These are phyloP conservation scores for Echium plantagineum DNA, from an alignment of 257 asterid genomes.

Conservation along the genomic window DNA sequence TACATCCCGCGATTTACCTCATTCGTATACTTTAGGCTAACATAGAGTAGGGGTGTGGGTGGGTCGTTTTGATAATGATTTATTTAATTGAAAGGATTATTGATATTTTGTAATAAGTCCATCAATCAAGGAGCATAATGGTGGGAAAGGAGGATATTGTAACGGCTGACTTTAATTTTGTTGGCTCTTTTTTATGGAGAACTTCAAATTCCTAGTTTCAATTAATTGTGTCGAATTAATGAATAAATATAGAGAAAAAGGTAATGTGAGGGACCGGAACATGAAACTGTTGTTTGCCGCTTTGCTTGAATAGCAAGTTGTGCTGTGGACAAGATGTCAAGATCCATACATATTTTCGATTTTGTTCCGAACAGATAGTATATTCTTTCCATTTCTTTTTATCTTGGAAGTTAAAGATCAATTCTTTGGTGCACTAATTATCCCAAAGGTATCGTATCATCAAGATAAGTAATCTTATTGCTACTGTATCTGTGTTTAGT, in stretches of 20 bases:
- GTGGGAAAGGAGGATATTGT: conserved; percentile 17
- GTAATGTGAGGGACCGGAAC: not conserved
- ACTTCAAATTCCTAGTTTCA: too few species aligned
- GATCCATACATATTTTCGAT: not conserved
- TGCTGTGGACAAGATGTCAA: conserved; percentile 17
- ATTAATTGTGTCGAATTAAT: too few species aligned
- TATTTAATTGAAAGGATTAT: too few species aligned
- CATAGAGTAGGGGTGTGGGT: too few species aligned
- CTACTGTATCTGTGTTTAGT: too few species aligned
- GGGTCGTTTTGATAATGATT: too few species aligned
- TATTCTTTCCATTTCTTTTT: conserved; percentile 4
- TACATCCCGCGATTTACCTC: too few species aligned
- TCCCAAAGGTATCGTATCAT: too few species aligned
- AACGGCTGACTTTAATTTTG: not conserved
- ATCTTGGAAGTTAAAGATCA: not conserved
- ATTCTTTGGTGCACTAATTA: too few species aligned
- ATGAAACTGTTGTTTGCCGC: conserved; percentile 25
- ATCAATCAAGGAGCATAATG: conserved; percentile 33
- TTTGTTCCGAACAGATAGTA: not conserved
- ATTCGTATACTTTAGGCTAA: too few species aligned
- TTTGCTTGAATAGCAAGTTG: conserved; percentile 62
- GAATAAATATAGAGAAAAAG: not conserved
- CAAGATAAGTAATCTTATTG: too few species aligned
- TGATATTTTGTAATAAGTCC: conserved; percentile 10
- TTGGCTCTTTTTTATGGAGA: too few species aligned